Evolutionary conservation across 192 early-diverging fungal genomes (phyloP), one percentile per base, ranked within the genome.

Genomic region (Coemansia sp.): DNA sequence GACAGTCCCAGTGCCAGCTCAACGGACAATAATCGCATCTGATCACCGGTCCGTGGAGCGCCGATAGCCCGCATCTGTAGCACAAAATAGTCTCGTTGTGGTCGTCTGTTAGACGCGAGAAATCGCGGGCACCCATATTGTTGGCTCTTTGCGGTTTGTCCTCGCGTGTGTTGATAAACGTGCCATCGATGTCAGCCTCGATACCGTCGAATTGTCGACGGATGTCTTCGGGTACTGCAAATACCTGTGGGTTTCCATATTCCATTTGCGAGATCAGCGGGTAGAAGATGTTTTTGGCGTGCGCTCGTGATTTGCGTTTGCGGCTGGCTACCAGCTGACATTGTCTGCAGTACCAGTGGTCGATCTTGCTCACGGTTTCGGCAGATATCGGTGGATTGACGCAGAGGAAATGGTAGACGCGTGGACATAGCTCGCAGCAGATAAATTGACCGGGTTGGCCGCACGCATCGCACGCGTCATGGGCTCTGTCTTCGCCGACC

Each of bases 1-100:
- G 57, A 50, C 80, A 82, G 66, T 82, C 80, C 75, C 74, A 76
- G 62, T 82, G 80, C 80, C 80, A 82, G 69, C 50, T 71, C 25
- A 82, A 56, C 40, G 74, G 74, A 45, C 80, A 82, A 45, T 82
- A 82, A 61, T 82, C 80, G 66, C 80, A 82, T 25, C 67, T 68
- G 25, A 82, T 67, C 4, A 82, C 54, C 25, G 49, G 66, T 5
- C 80, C 80, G 8, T 76, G 75, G 34, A 77, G 62, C 2, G 74
- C 75, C 6, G 80, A 77, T 18, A 77, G 56, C n/a, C 72, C 68
- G 63, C 80, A 82, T 32, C 73, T 56, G 36, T 77, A 82, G 66
- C 80, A 82, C 62, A 82, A 28, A 16, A 82, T 77, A 2, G 75
- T 38, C 28, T 69, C 64, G 48, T 68, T 63, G 48, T 77, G 73